These are phyloP conservation scores for Baorangia bicolor DNA, from an alignment of 768 basidiomycete genomes.

Conservation along the genomic window DNA sequence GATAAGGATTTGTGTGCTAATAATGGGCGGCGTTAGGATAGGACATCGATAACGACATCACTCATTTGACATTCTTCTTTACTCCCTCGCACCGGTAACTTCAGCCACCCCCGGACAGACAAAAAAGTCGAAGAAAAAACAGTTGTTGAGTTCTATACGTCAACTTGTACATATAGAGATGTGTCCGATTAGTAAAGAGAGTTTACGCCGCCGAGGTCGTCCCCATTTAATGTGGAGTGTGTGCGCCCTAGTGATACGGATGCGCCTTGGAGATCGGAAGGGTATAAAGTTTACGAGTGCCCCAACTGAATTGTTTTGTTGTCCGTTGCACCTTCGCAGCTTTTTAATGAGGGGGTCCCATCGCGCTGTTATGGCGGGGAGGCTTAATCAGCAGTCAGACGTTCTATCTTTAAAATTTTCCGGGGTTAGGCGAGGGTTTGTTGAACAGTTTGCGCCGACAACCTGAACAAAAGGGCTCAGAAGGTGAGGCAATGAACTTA, in stretches of 20 bases:
- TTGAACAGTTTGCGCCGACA: not conserved
- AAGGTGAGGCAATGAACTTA: not conserved
- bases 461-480: not conserved
- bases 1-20: constrained; percentile 92
- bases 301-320: constrained; percentile 2
- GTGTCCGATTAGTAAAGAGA: constrained; percentile 92
- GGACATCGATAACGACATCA: constrained; percentile 94
- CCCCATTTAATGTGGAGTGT: constrained; percentile 97
- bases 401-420: not conserved
- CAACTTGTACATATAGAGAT: constrained; percentile 58
- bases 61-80: constrained; percentile 57
- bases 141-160: constrained; percentile 11
- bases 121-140: not conserved
- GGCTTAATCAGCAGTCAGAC: constrained; percentile 4
- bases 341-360: constrained; percentile 15
- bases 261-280: constrained; percentile 89
- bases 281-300: constrained; percentile 65
- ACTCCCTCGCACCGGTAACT: not conserved
- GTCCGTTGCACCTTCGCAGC: constrained; percentile 13
- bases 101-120: not conserved
- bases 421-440: not conserved
- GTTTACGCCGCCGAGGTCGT: constrained; percentile 92
- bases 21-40: constrained; percentile 84
- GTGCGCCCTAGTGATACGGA: constrained; percentile 70
- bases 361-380: constrained; percentile 6